phyloP scores from a whole-genome alignment of 345 rosid species.

The Sonneratia caseolaris region DNA sequence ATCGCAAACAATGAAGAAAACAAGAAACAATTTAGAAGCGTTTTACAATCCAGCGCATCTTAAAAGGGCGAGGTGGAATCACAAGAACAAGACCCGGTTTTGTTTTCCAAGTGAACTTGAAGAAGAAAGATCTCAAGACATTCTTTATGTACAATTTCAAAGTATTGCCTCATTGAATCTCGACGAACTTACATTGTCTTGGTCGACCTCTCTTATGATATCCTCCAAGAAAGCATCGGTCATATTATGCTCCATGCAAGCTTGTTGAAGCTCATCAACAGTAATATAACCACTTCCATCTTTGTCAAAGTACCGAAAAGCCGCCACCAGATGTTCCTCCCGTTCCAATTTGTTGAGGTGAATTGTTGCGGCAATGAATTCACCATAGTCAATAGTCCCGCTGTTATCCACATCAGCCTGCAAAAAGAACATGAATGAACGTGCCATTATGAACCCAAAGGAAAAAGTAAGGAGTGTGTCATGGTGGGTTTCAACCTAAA shows the following conservation, averaged over 20 bases:
- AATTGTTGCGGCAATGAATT: constrained; percentile 92
- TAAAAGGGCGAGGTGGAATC: no score
- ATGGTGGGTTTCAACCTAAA: not conserved
- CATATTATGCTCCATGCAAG: constrained; percentile 89
- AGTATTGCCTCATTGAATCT: not conserved
- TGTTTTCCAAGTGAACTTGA: not conserved
- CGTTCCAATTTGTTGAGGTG: constrained; percentile 94
- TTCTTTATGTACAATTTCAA: not conserved
- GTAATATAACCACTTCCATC: constrained; percentile 95
- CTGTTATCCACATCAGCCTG: constrained; percentile 98
- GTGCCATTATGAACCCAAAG: not conserved
- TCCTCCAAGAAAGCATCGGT: constrained; percentile 81
- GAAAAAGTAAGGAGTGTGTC: not conserved
- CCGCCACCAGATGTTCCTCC: constrained; percentile 95
- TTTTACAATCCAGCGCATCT: no score
- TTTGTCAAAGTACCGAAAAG: constrained; percentile 89
- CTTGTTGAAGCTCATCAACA: constrained; percentile 93
- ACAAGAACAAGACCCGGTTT: not conserved
- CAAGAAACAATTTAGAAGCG: no score
- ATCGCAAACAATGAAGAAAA: not conserved
- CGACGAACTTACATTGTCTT: constrained; percentile 68
- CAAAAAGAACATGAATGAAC: not conserved
- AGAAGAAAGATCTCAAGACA: not conserved
- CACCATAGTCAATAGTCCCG: constrained; percentile 92
- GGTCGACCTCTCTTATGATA: constrained; percentile 90